Conservation (phyloP, 495 filamentous ascomycete species). For the Trichoderma asperelloides region DNA sequence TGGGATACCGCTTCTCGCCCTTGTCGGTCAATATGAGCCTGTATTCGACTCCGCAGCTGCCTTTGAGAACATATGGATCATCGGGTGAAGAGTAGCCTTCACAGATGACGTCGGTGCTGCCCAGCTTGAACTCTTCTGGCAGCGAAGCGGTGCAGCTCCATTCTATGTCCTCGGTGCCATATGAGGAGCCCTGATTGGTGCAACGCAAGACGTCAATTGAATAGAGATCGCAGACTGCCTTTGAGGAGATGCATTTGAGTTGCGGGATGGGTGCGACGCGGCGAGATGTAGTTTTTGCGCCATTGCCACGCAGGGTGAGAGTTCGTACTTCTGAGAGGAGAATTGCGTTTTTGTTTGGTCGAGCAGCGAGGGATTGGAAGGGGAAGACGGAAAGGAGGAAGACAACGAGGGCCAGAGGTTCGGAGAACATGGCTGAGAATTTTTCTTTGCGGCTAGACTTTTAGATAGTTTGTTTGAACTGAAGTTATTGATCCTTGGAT, state of each 20-base stretch:
- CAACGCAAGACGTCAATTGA: constrained; percentile 77
- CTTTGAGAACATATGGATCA: constrained; percentile 77
- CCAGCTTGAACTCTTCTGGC: constrained; percentile 79
- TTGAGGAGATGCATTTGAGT: constrained; percentile 70
- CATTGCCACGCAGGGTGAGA: constrained; percentile 59
- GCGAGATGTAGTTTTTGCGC: constrained; percentile 55
- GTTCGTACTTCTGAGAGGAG: constrained; percentile 68
- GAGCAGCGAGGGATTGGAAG: not conserved
- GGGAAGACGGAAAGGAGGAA: not conserved
- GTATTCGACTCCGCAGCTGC: constrained; percentile 92
- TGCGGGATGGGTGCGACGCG: constrained; percentile 72
- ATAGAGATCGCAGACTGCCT: constrained; percentile 52
- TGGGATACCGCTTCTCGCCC: constrained; percentile 65
- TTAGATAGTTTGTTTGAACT: not conserved
- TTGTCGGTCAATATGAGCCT: constrained; percentile 67
- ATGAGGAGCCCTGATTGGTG: constrained; percentile 67
- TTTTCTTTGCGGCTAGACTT: not conserved
- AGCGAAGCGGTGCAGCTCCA: constrained; percentile 82
- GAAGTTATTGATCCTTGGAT: not conserved
- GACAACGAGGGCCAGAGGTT: not conserved
- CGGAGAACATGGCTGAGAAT: not conserved
- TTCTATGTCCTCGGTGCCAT: constrained; percentile 62
- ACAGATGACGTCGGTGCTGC: constrained; percentile 82
- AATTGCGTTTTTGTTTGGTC: constrained; percentile 40
- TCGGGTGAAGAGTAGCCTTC: constrained; percentile 73